phyloP scores from a whole-genome alignment of 805 yeast species.

The Metschnikowia noctiluminum region DNA sequence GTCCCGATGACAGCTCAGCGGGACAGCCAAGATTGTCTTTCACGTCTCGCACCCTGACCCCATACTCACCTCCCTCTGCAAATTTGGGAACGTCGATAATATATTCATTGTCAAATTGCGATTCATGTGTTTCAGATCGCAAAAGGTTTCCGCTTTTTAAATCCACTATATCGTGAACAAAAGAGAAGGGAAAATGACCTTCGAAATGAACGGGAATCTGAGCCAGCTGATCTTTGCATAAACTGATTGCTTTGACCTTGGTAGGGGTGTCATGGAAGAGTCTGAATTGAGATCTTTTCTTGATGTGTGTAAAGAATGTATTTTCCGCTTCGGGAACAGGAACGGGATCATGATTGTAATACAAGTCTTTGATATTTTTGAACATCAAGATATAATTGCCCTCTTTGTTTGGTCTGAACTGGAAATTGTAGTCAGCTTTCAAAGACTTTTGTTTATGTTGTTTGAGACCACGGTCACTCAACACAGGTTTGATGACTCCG shows the following conservation, averaged over 20 bases:
- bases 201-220: slow-evolving; percentile 55
- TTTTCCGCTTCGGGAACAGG: slow-evolving; percentile 35
- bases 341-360: slow-evolving; percentile 49
- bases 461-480: slow-evolving; percentile 28
- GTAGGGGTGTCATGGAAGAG: slow-evolving; percentile 21
- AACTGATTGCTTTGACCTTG: slow-evolving; percentile 17
- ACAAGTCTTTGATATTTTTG: slow-evolving; percentile 54
- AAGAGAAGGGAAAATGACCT: slow-evolving; percentile 77
- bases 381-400: slow-evolving; percentile 81
- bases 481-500: slow-evolving; percentile 31
- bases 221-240: slow-evolving; percentile 31
- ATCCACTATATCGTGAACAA: slow-evolving; percentile 67
- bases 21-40: slow-evolving; percentile 77
- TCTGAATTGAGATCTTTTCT: slow-evolving; percentile 55
- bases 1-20: slow-evolving; percentile 64
- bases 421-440: slow-evolving; percentile 33
- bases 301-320: slow-evolving; percentile 66
- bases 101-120: slow-evolving; percentile 25
- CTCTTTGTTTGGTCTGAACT: slow-evolving; percentile 73
- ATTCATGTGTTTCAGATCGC: slow-evolving; percentile 30
- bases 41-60: slow-evolving; percentile 58
- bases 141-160: slow-evolving; percentile 23
- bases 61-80: slow-evolving; percentile 68
- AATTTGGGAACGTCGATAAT: slow-evolving; percentile 54
- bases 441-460: slow-evolving; percentile 20